A percentile compares a stretch with the other conserved stretches of the same genome.
These are phyloP conservation scores for Pichia nakasei DNA, from an alignment of 805 yeast species.

Conservation along the genomic window DNA sequence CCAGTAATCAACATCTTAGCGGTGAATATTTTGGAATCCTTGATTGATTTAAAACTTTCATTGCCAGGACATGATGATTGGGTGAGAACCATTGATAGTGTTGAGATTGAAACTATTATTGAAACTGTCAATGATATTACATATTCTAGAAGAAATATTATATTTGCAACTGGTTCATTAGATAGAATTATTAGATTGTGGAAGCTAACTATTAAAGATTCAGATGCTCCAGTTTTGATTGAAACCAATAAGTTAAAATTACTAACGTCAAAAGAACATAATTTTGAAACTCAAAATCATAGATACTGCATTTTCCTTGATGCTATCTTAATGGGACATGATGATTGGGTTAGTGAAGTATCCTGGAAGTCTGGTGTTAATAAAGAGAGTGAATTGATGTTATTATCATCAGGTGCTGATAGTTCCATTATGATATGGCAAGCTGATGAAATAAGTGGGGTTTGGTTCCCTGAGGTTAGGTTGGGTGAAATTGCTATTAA, in stretches of 20 bases:
- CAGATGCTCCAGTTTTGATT: constrained; percentile 37
- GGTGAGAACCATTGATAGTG: constrained; percentile 70
- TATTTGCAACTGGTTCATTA: constrained; percentile 86
- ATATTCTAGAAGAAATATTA: constrained; percentile 35
- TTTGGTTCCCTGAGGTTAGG: constrained; percentile 77
- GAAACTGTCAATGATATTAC: constrained; percentile 9
- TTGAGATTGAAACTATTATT: constrained; percentile 27
- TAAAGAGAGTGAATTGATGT: constrained; percentile 31
- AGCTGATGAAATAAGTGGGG: constrained; percentile 76
- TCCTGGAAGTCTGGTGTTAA: constrained; percentile 61
- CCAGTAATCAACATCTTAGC: constrained; percentile 37
- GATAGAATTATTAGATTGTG: constrained; percentile 88
- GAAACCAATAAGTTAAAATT: constrained; percentile 43
- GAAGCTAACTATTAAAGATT: constrained; percentile 56
- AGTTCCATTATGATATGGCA: constrained; percentile 92
- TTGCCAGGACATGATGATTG: constrained; percentile 94
- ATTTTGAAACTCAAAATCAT: constrained; percentile 37
- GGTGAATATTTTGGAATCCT: constrained; percentile 32
- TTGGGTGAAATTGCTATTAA: constrained; percentile 89
- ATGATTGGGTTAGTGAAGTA: constrained; percentile 89
- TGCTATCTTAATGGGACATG: constrained; percentile 95
- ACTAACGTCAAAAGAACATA: constrained; percentile 65
- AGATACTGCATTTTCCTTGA: constrained; percentile 61
- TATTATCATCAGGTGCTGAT: constrained; percentile 86
- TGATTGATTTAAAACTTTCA: constrained; percentile 21